Base-by-base conservation (phyloP, 768 basidiomycete genomes). In the Amanita muscaria region DNA sequence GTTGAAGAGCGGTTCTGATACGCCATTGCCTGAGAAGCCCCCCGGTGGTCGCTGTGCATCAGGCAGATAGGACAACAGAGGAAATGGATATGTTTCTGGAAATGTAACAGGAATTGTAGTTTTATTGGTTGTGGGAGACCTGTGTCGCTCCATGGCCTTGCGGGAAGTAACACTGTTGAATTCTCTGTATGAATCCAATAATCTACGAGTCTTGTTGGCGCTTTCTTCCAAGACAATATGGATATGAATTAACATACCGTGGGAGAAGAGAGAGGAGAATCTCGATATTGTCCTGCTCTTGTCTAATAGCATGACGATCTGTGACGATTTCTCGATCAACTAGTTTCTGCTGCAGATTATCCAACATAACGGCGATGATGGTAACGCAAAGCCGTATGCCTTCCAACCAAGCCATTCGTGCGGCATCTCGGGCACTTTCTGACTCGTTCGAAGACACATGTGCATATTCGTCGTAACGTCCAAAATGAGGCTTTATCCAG, bases 401-500 rank as follows among this genome's bases (percentile, higher is more conserved):
- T 62, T 98, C 93, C 49, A 98, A 57, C 93, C 93, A 97, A 42
- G 69, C 73, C 19, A 94, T 74, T 7, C 87, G 76, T n/a, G 84
- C 81, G 7, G 74, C 67, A 58, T 96, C 90, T 35, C 77, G 72
- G 15, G 66, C 70, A 29, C 56, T 61, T 48, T 91, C 86, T 2
- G 76, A 65, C 50, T 93, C 91, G 44, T 71, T 78, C 2, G 76
- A 63, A 44, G 73, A 70, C 10, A 73, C 74, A 50, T 80, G 75
- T 15, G 69, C 58, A 52, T 79, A 85, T 61, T 93, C 92, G 51
- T 97, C 91, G 56, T 84, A 97, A 22, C 78, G 77, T 19, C 93
- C 93, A 55, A 98, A 88, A 60, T 93, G 83, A 2, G 93, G 90
- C 58, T 92, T 94, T 52, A 98, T 83, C 92, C 93, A 97, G 16